These are phyloP conservation scores for Millerozyma miso DNA, from an alignment of 805 yeast genomes.

Conservation along the genomic window DNA sequence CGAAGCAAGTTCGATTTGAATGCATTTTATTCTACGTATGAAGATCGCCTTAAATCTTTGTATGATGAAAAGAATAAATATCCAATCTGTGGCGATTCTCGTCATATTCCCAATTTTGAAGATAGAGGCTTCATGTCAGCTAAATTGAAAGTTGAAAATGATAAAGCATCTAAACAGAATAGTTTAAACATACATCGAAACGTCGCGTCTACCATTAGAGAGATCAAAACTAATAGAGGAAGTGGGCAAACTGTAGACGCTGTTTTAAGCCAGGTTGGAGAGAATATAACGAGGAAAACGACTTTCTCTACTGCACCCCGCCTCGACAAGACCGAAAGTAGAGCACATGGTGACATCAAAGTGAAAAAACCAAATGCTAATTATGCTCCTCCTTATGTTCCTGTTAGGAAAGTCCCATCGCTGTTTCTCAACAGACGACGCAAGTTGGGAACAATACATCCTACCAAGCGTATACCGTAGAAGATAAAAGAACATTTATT, in stretches of 20 bases:
- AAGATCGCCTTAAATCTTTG: conserved; percentile 8
- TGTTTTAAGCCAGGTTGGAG: not conserved
- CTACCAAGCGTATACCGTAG: not conserved
- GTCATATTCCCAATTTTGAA: not conserved
- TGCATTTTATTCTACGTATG: conserved; percentile 11
- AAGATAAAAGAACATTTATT: too few species aligned
- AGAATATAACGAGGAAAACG: not conserved
- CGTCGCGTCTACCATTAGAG: not conserved
- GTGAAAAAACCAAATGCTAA: conserved; percentile 7
- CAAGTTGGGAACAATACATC: not conserved
- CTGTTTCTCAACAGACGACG: conserved; percentile 4
- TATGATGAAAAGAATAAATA: conserved; percentile 1
- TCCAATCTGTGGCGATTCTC: not conserved
- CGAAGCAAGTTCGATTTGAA: conserved; percentile 7
- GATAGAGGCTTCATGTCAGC: conserved; percentile 1
- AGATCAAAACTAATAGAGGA: not conserved
- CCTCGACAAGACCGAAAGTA: not conserved
- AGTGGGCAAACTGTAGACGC: too few species aligned
- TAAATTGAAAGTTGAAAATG: not conserved
- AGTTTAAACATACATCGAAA: not conserved
- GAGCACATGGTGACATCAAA: not conserved
- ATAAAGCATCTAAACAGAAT: not conserved
- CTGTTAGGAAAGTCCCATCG: conserved; percentile 16
- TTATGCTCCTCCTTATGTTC: conserved; percentile 33
- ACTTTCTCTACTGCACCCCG: not conserved